Conservation (phyloP, 2,329 filamentous ascomycete genomes). For the Davidsoniella eucalypti region DNA sequence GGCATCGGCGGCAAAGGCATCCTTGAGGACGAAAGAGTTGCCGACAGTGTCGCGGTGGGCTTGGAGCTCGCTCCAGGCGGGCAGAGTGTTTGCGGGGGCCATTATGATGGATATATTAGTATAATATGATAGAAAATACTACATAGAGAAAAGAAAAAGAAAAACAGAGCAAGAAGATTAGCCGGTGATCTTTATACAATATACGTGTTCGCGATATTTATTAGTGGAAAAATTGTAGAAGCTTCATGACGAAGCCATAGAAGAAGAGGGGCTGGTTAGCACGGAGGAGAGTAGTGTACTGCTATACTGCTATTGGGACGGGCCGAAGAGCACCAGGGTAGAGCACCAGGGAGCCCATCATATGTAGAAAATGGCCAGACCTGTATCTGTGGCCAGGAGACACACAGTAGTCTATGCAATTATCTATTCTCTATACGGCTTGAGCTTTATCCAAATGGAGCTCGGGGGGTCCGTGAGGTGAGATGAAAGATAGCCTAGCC, state of each 20-base stretch:
- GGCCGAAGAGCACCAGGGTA: neutral
- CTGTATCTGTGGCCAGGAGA: neutral
- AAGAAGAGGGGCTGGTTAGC: neutral
- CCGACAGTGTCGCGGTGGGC: slow-evolving; percentile 74
- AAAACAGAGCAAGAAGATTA: too few relatives aligned
- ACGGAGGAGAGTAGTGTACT: neutral
- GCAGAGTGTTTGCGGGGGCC: slow-evolving; percentile 71
- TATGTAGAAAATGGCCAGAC: slow-evolving; percentile 5
- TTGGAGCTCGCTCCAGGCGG: slow-evolving; percentile 81
- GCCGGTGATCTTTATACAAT: too few relatives aligned
- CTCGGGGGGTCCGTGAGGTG: too few relatives aligned
- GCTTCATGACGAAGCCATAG: too few relatives aligned
- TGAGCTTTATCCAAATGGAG: too few relatives aligned
- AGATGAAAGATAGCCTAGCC: too few relatives aligned
- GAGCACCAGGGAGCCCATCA: slow-evolving; percentile 2
- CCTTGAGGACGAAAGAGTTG: slow-evolving; percentile 82
- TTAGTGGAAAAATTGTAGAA: neutral
- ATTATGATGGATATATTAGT: slow-evolving; percentile 27
- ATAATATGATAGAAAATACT: neutral
- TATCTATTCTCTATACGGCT: neutral
- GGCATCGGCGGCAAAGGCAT: slow-evolving; percentile 78
- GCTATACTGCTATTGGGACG: slow-evolving; percentile 1
- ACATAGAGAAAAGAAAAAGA: neutral
- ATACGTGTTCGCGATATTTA: neutral
- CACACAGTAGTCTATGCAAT: neutral